phyloP scores from a whole-genome alignment of 2,329 filamentous ascomycete genomes.

The Diaporthe nobilis region DNA sequence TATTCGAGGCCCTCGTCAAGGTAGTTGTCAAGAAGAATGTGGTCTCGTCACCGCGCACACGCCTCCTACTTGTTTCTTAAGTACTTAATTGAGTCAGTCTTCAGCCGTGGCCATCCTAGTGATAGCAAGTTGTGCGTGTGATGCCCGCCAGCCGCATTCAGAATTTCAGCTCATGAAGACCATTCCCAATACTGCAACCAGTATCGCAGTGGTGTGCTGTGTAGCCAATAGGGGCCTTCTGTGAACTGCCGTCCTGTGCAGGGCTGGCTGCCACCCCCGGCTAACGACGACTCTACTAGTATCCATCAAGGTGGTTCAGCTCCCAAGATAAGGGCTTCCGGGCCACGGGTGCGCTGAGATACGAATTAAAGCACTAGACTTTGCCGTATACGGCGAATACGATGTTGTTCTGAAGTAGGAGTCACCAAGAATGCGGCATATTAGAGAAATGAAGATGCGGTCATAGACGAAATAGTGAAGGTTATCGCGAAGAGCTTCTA shows the following conservation, averaged over 20 bases:
- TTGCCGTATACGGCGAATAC: too few relatives aligned
- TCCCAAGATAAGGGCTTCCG: background rate
- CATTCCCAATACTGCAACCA: background rate
- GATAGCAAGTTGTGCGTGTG: background rate
- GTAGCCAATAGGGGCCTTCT: slow-evolving; percentile 6
- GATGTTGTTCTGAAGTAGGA: background rate
- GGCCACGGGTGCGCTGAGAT: background rate
- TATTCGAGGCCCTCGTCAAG: background rate
- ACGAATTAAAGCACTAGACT: background rate
- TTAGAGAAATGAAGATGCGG: background rate
- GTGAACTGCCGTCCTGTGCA: background rate
- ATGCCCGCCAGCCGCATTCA: slow-evolving; percentile 5
- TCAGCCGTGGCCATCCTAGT: background rate
- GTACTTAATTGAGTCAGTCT: background rate
- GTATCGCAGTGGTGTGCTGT: background rate
- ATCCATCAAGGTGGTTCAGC: slow-evolving; percentile 11
- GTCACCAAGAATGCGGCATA: background rate
- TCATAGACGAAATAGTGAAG: background rate
- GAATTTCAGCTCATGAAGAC: background rate
- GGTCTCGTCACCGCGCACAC: too few relatives aligned
- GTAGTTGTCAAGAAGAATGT: background rate
- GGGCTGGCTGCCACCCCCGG: background rate
- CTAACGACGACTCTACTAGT: background rate
- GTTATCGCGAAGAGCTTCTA: background rate
- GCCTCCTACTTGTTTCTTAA: background rate